These are phyloP conservation scores for Saussurea involucrata DNA, from an alignment of 129 eudicot species.

Conservation along the genomic window DNA sequence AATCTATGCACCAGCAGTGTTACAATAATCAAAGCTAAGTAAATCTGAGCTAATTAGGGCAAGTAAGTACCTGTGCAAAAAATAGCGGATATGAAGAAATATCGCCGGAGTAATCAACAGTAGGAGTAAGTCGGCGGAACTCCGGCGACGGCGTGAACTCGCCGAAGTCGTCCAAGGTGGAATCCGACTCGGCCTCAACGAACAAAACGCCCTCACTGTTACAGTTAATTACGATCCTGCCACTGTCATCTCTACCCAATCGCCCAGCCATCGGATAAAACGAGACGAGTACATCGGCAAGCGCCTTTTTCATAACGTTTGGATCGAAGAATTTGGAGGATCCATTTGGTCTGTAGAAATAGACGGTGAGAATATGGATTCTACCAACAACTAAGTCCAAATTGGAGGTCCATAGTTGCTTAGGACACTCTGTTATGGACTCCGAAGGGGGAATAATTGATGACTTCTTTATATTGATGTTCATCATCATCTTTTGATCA, in stretches of 20 bases:
- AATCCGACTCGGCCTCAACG: conserved; percentile 47
- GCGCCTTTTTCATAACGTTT: conserved; percentile 26
- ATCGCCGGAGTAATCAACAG: conserved; percentile 36
- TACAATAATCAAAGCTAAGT: neutral
- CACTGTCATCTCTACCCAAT: conserved; percentile 15
- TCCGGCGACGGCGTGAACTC: conserved; percentile 33
- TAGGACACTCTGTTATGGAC: neutral
- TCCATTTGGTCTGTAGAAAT: conserved; percentile 43
- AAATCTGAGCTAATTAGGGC: conserved; percentile 1
- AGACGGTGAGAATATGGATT: conserved; percentile 38
- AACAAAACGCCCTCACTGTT: conserved; percentile 43
- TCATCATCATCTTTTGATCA: conserved; percentile 29
- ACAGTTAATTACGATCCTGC: conserved; percentile 28
- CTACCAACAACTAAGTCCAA: conserved; percentile 40
- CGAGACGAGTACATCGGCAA: conserved; percentile 26
- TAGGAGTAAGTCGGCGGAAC: conserved; percentile 24
- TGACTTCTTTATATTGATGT: conserved; percentile 25
- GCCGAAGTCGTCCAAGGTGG: conserved; percentile 38
- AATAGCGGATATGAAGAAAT: conserved; percentile 39
- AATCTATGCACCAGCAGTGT: neutral
- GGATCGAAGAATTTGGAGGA: conserved; percentile 30
- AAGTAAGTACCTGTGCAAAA: conserved; percentile 33
- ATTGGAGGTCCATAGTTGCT: conserved; percentile 51
- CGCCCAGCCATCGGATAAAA: conserved; percentile 41
- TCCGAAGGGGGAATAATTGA: conserved; percentile 38